phyloP scores from a whole-genome alignment of 1,284 basidiomycete species.

The Ganoderma meredithae region DNA sequence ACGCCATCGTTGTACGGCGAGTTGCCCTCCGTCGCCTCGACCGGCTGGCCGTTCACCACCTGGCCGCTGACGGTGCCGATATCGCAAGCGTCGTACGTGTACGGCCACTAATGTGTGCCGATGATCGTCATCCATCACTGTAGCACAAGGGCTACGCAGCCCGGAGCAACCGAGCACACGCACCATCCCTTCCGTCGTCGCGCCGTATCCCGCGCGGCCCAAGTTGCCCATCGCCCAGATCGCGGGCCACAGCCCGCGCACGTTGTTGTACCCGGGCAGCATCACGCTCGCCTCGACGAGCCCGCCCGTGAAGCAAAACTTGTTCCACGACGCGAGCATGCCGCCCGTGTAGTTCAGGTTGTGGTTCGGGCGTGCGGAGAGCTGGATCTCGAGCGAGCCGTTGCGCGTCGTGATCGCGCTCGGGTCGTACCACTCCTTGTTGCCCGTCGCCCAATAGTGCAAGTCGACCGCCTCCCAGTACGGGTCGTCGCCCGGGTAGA shows the following conservation, averaged over 20 bases:
- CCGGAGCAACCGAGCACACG: slow-evolving; percentile 21
- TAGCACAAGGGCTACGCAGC: not conserved
- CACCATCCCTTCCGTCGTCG: slow-evolving; percentile 58
- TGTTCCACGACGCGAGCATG: slow-evolving; percentile 82
- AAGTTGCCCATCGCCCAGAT: slow-evolving; percentile 57
- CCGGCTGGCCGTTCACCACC: slow-evolving; percentile 46
- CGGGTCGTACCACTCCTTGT: slow-evolving; percentile 14
- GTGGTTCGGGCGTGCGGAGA: slow-evolving; percentile 72
- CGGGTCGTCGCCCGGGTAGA: slow-evolving; percentile 13
- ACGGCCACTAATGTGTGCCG: slow-evolving; percentile 49
- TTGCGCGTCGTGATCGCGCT: slow-evolving; percentile 35
- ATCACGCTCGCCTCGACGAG: slow-evolving; percentile 73
- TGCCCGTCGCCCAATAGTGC: slow-evolving; percentile 11
- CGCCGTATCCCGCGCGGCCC: slow-evolving; percentile 54
- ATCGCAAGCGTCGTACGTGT: slow-evolving; percentile 61
- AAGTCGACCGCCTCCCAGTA: slow-evolving; percentile 14
- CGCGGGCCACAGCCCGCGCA: slow-evolving; percentile 60
- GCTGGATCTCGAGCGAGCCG: slow-evolving; percentile 82
- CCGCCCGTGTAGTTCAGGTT: slow-evolving; percentile 80
- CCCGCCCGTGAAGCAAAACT: slow-evolving; percentile 94
- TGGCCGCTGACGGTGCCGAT: slow-evolving; percentile 64
- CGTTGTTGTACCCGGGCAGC: slow-evolving; percentile 76
- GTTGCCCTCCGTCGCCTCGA: slow-evolving; percentile 47
- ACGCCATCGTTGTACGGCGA: slow-evolving; percentile 41
- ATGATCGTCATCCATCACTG: slow-evolving; percentile 8